Evolutionary conservation across 129 eudicot genomes (phyloP), one percentile per base, ranked within the genome.

Genomic region (Glebionis coronaria): DNA sequence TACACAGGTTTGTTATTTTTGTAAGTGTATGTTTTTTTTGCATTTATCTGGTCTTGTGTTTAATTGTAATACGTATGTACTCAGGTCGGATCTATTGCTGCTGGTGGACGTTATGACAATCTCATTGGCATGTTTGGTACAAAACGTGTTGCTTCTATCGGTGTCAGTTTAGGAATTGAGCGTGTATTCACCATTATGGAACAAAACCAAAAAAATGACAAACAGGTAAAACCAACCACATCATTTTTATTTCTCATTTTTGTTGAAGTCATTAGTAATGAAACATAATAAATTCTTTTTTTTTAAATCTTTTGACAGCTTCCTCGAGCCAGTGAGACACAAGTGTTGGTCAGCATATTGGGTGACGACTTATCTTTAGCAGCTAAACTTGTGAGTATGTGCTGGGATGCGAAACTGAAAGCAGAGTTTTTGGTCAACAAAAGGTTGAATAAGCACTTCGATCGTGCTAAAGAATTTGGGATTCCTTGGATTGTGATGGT

Each of bases 81-180:
- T 49, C 82, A 87, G 95, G 87, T 87, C 68, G 97, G 97, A 49
- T 87, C 97, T 40, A 91, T 91, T 79, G 97, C 95, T 70, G 95
- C 97, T 20, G 97, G 97, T 63, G 97, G 97, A 16, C 95, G 95
- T 42, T 91, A 87, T 56, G 97, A 91, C 70, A 85, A 85, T 62
- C 88, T 91, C 13, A 91, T 91, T 50, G 90, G 86, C 46, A 87
- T 85, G 90, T 91, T 91, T 78, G 88, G 96, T n/a, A 69, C 83
- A 20, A 87, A 88, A 78, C 80, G 73, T 58, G 93, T 91, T 65
- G 90, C 97, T 16, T 88, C 97, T 29, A 81, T 91, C 72, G 97
- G 97, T 72, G 81, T 91, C 68, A 91, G 97, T 52, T 65, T 91
- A 56, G 97, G 96, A 65, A 91, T 91, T 55, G 97, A 91, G 63